Evolutionary conservation across 73 alveolate species (phyloP).

Genomic region (Tetrahymena thermophila): DNA sequence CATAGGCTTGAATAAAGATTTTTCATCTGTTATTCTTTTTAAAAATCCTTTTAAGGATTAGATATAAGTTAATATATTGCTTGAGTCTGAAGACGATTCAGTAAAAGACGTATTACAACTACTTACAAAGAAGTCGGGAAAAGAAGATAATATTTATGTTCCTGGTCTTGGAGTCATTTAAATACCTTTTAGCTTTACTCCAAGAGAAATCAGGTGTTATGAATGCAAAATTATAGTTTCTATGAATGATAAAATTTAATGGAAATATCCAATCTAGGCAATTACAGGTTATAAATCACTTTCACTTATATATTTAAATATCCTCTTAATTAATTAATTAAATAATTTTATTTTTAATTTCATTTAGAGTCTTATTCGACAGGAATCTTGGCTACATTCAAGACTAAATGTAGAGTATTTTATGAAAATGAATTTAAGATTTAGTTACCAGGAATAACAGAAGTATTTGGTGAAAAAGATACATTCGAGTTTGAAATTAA

Average conservation of each 20-base stretch:
- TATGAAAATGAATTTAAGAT: slow-evolving; percentile 65
- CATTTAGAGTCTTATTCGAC: slow-evolving; percentile 91
- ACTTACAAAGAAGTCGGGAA: slow-evolving; percentile 70
- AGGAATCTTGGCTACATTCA: slow-evolving; percentile 78
- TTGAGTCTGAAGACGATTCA: not conserved
- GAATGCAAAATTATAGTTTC: slow-evolving; percentile 80
- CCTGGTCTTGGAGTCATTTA: slow-evolving; percentile 83
- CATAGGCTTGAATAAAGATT: slow-evolving; percentile 87
- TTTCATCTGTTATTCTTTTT: slow-evolving; percentile 89
- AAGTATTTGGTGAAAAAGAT: slow-evolving; percentile 40
- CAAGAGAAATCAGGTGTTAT: slow-evolving; percentile 85
- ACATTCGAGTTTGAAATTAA: slow-evolving; percentile 78
- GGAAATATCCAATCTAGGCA: slow-evolving; percentile 95
- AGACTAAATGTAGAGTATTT: slow-evolving; percentile 83
- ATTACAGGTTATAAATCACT: not conserved
- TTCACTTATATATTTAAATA: no score
- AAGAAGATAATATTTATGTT: slow-evolving; percentile 76
- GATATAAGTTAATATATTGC: slow-evolving; percentile 44
- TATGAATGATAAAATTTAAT: slow-evolving; percentile 82
- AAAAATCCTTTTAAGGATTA: slow-evolving; percentile 96
- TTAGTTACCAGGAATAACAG: slow-evolving; percentile 58
- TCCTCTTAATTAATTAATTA: no score
- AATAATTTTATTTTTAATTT: not conserved
- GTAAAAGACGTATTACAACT: slow-evolving; percentile 64
- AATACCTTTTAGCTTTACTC: slow-evolving; percentile 92